Percentiles rank a stretch among this genome's conserved stretches.
phyloP scores from a whole-genome alignment of 768 basidiomycete genomes.

The Cystobasidium onofrii region DNA sequence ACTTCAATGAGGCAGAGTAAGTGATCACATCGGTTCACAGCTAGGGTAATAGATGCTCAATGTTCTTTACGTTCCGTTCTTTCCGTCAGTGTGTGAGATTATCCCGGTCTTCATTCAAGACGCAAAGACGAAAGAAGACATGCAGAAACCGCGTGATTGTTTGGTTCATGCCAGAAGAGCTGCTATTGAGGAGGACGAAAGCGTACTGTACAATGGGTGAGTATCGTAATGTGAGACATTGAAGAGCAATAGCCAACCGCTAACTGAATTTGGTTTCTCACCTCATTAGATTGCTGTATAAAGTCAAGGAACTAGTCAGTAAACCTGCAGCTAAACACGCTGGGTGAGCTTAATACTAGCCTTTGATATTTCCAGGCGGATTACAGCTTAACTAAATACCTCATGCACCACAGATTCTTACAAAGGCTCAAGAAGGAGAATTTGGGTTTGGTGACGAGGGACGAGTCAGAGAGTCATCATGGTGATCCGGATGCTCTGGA shows the following conservation, averaged over 20 bases:
- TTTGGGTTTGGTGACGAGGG: slow-evolving; percentile 13
- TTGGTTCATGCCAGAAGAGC: not conserved
- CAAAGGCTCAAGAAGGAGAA: slow-evolving; percentile 9
- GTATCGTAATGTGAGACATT: not conserved
- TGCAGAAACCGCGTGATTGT: slow-evolving; percentile 11
- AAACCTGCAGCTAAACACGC: slow-evolving; percentile 15
- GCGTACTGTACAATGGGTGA: slow-evolving; percentile 5
- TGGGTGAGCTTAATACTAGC: not conserved
- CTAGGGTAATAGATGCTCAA: too few relatives aligned
- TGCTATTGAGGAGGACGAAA: slow-evolving; percentile 22
- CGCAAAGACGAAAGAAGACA: not conserved
- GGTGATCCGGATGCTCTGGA: not conserved
- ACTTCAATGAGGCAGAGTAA: not conserved
- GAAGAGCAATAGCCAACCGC: not conserved
- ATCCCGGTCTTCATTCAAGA: slow-evolving; percentile 19
- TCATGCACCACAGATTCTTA: slow-evolving; percentile 3
- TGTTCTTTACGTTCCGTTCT: too few relatives aligned
- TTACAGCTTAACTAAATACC: not conserved
- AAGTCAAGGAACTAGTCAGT: not conserved
- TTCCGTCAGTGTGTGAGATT: slow-evolving; percentile 13
- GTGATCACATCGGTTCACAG: not conserved
- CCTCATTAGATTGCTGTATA: not conserved
- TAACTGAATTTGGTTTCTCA: not conserved
- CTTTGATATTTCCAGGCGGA: too few relatives aligned
- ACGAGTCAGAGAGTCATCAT: not conserved